These are phyloP conservation scores for Dictyostelium citrinum DNA, from an alignment of 78 protist genomes.

Conservation along the genomic window DNA sequence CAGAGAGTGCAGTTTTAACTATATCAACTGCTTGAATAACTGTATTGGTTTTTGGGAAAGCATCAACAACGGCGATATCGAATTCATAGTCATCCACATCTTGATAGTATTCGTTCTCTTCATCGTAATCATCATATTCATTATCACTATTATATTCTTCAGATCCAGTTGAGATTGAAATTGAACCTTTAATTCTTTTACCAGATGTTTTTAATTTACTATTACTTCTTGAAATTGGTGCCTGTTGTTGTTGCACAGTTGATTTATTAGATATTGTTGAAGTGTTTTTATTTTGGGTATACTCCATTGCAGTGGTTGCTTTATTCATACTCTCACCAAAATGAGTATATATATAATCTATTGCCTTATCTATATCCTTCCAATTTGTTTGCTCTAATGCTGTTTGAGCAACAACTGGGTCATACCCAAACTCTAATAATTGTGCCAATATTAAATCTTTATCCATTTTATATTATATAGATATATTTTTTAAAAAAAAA, in stretches of 20 bases:
- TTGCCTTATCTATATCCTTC: neutral
- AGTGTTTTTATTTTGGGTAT: neutral
- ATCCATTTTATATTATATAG: constrained; percentile 4
- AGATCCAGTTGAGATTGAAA: neutral
- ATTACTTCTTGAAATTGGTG: neutral
- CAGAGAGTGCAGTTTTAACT: constrained; percentile 25
- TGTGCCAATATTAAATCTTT: constrained; percentile 25
- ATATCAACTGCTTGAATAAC: constrained; percentile 23
- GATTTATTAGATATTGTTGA: neutral
- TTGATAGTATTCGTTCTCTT: constrained; percentile 52
- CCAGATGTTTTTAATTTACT: neutral
- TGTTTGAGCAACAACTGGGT: constrained; percentile 29
- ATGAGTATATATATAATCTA: constrained; percentile 30
- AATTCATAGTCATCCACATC: constrained; percentile 71
- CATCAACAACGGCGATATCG: constrained; percentile 25
- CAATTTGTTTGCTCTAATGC: constrained; percentile 53
- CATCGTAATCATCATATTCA: neutral
- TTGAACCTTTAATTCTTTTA: neutral
- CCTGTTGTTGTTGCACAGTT: neutral
- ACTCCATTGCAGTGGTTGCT: neutral
- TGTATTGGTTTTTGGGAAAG: neutral
- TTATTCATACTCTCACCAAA: neutral
- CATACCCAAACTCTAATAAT: constrained; percentile 52
- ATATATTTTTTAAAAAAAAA: neutral
- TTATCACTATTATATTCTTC: neutral